A percentile compares a stretch with the other conserved stretches of the same genome.
Conservation (phyloP, 2,329 filamentous ascomycete genomes). For the Emydomyces testavorans region DNA sequence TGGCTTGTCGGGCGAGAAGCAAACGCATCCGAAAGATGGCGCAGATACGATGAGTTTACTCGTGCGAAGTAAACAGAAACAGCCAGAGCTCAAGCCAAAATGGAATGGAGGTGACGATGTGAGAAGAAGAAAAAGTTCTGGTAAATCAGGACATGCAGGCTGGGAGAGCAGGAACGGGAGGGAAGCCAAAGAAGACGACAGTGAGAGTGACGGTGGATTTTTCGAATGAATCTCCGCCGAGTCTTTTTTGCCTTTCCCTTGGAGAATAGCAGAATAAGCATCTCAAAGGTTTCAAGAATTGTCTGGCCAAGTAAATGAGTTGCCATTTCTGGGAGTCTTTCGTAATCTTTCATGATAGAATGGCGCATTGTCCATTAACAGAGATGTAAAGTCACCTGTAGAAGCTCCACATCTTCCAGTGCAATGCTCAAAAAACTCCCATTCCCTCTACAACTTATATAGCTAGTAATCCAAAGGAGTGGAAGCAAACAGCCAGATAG, state of each 20-base stretch:
- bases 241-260: too few relatives aligned
- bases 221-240: slow-evolving; percentile 20
- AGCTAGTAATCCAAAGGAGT: too few relatives aligned
- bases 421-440: too few relatives aligned
- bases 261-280: background rate
- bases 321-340: too few relatives aligned
- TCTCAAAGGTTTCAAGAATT: too few relatives aligned
- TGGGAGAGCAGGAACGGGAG: slow-evolving; percentile 2
- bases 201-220: slow-evolving; percentile 21
- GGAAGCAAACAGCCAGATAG: too few relatives aligned
- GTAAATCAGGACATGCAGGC: background rate
- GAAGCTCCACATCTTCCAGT: too few relatives aligned
- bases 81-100: background rate
- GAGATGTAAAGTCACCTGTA: too few relatives aligned
- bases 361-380: too few relatives aligned
- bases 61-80: slow-evolving; percentile 6
- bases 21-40: slow-evolving; percentile 10
- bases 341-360: too few relatives aligned
- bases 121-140: background rate
- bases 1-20: slow-evolving; percentile 17
- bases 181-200: slow-evolving; percentile 14
- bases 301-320: too few relatives aligned
- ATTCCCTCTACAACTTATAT: too few relatives aligned
- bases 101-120: background rate
- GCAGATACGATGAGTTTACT: slow-evolving; percentile 1